These are phyloP conservation scores for Pyropia haitanensis DNA, from an alignment of 23 red algal species.

Conservation along the genomic window DNA sequence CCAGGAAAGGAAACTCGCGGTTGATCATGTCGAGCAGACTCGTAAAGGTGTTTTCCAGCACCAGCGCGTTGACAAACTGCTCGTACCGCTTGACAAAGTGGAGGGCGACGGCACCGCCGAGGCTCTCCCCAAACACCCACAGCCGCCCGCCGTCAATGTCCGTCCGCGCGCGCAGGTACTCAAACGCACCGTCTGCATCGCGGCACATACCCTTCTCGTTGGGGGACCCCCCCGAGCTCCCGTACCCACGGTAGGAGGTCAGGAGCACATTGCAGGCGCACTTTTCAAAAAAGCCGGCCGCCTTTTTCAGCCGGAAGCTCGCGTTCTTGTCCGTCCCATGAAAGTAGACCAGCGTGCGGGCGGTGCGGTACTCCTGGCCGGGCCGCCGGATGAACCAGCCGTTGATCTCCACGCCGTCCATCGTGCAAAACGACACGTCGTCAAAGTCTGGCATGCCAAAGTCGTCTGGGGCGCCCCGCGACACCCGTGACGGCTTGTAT, in stretches of 20 bases:
- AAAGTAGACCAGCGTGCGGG: slow-evolving; percentile 84
- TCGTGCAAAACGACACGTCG: slow-evolving; percentile 78
- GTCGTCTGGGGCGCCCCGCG: slow-evolving; percentile 45
- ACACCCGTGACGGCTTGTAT: slow-evolving; percentile 78
- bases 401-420: slow-evolving; percentile 71
- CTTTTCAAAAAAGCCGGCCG: slow-evolving; percentile 35
- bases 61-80: slow-evolving; percentile 59
- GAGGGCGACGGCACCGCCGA: slow-evolving; percentile 88
- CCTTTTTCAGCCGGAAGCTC: slow-evolving; percentile 80
- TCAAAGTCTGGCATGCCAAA: slow-evolving; percentile 79
- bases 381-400: slow-evolving; percentile 93
- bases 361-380: slow-evolving; percentile 23
- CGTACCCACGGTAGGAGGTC: slow-evolving; percentile 80
- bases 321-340: slow-evolving; percentile 93
- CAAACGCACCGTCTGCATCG: slow-evolving; percentile 72
- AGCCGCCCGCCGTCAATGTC: slow-evolving; percentile 57
- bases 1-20: slow-evolving; percentile 59
- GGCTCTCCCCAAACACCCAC: slow-evolving; percentile 89
- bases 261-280: slow-evolving; percentile 78
- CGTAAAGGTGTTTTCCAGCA: slow-evolving; percentile 96
- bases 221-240: slow-evolving; percentile 53
- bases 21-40: slow-evolving; percentile 92
- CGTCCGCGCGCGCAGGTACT: slow-evolving; percentile 58
- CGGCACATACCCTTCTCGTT: slow-evolving; percentile 71
- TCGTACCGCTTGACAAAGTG: slow-evolving; percentile 66